Evolutionary conservation across 2,329 filamentous ascomycete species (phyloP).

Genomic region (Xylariaceae sp.): DNA sequence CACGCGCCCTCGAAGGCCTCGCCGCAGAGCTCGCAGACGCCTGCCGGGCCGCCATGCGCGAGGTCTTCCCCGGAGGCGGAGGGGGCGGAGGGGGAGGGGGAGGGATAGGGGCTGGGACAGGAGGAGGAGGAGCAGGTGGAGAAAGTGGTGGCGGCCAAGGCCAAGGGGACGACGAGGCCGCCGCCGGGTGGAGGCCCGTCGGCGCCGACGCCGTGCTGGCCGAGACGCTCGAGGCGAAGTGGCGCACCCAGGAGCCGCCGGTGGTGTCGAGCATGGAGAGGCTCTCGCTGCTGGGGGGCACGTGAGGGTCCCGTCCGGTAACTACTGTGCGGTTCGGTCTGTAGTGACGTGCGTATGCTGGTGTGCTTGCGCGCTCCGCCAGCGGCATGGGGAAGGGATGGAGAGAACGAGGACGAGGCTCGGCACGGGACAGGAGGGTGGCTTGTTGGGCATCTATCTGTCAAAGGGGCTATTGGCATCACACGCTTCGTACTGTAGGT

Average conservation of each 20-base stretch:
- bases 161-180: slow-evolving; percentile 12
- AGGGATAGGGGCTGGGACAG: slow-evolving; percentile 12
- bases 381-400: too few species aligned
- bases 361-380: too few species aligned
- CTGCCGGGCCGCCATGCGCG: slow-evolving; percentile 57
- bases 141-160: slow-evolving; percentile 12
- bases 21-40: slow-evolving; percentile 67
- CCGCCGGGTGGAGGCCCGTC: slow-evolving; percentile 27
- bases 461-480: too few species aligned
- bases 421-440: too few species aligned
- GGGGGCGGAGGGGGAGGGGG: slow-evolving; percentile 12
- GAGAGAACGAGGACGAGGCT: too few species aligned
- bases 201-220: slow-evolving; percentile 46
- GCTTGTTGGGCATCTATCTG: too few species aligned
- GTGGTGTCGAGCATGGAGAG: slow-evolving; percentile 41
- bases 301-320: too few species aligned
- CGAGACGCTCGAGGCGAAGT: slow-evolving; percentile 40
- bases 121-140: too few species aligned
- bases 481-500: too few species aligned
- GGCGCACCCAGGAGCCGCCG: slow-evolving; percentile 39
- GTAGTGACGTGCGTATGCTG: too few species aligned
- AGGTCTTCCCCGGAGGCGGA: slow-evolving; percentile 53
- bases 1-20: slow-evolving; percentile 65
- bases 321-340: too few species aligned
- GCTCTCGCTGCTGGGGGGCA: slow-evolving; percentile 44